These are phyloP conservation scores for Tylopilus felleus DNA, from an alignment of 768 basidiomycete species.

Conservation along the genomic window DNA sequence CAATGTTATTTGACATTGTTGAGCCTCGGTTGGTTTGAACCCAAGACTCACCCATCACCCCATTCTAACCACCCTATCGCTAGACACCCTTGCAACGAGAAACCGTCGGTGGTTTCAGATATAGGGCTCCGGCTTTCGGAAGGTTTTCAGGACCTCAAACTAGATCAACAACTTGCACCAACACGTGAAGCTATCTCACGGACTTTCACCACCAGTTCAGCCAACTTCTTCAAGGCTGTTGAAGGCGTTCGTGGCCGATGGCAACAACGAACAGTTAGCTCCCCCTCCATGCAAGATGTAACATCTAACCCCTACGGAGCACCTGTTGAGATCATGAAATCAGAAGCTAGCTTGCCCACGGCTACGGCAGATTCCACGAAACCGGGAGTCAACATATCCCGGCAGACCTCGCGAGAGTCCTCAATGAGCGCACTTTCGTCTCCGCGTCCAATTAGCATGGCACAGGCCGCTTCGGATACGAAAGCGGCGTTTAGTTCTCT, in stretches of 20 bases:
- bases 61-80: constrained; percentile 1
- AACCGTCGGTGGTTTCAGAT: constrained; percentile 85
- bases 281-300: constrained; percentile 25
- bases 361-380: constrained; percentile 15
- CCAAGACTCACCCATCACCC: background rate
- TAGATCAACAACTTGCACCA: constrained; percentile 92
- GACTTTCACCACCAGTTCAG: constrained; percentile 70
- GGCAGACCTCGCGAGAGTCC: constrained; percentile 29
- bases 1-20: constrained; percentile 89
- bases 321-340: constrained; percentile 30
- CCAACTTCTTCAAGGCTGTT: constrained; percentile 84
- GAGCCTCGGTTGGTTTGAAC: constrained; percentile 70
- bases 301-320: constrained; percentile 16
- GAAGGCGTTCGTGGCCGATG: constrained; percentile 83
- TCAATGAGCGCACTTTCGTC: constrained; percentile 7
- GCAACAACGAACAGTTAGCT: constrained; percentile 39
- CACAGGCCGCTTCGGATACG: constrained; percentile 33
- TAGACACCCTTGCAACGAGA: constrained; percentile 93
- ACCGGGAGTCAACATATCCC: constrained; percentile 8
- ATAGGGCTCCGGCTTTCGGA: constrained; percentile 89
- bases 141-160: constrained; percentile 89
- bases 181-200: constrained; percentile 84
- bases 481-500: constrained; percentile 37
- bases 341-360: constrained; percentile 22
- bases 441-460: constrained; percentile 25